Evolutionary conservation across 1,139 yeast genomes (phyloP), one percentile per base, ranked within the genome.

Genomic region (Scheffersomyces lignicola): DNA sequence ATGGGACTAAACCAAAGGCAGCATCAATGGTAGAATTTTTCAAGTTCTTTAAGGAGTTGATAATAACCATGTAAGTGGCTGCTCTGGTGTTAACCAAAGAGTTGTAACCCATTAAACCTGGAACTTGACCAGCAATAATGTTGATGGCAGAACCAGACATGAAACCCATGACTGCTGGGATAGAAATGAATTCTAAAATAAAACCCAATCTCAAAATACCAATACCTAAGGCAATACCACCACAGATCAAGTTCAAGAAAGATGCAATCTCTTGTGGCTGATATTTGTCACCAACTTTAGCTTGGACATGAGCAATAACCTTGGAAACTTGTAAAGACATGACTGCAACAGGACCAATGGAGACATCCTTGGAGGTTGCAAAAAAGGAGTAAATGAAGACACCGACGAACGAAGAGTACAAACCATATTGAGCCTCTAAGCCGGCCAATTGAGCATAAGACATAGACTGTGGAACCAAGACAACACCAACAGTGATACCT

Each of bases 271-370:
- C 76, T 0, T 86, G 82, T 4, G 77, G 80, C 7, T 73, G 51
- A 45, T 73, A 74, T 42, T 66, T 65, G 29, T 59, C 69, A 32
- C 61, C 60, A 27, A 36, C 51, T 35, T 56, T 48, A 5, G 36
- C 48, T 41, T 77, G 76, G 9, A 89, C 94, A 36, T 71, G 69
- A 21, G 77, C 75, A 38, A 89, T 73, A 34, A 87, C 90, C 56
- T 83, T 86, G 31, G 90, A 80, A 20, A 87, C 89, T 58, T 89
- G 90, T 45, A 80, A 60, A 10, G 96, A 86, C 96, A 90, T 89
- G 42, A 90, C 97, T 2, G 97, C 97, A 25, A 90, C 97, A 5
- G 97, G 97, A 21, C 97, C 97, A 51, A 90, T 89, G 42, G 94
- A 84, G 30, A 90, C 96, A 69, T 90, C 97, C 62, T 89, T 90